Evolutionary conservation across 352 stramenopile genomes (phyloP).

Genomic region (Vaucheria bursata): DNA sequence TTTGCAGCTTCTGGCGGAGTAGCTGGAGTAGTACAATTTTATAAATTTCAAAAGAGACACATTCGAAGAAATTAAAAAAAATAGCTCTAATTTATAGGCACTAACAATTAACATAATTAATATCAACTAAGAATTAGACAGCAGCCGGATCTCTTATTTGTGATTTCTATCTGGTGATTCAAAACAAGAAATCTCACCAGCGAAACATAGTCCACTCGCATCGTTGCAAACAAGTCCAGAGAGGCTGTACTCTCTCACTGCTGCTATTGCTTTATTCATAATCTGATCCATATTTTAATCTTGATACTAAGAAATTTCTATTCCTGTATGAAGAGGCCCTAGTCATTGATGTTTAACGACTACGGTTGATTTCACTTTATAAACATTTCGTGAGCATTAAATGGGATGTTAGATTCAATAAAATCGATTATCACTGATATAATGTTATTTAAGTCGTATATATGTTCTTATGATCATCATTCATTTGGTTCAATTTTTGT

Average conservation of each 20-base stretch:
- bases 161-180: no score
- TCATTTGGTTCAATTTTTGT: no score
- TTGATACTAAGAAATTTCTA: no score
- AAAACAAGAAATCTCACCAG: not conserved
- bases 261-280: not conserved
- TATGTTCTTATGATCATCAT: no score
- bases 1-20: constrained; percentile 1
- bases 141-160: no score
- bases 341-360: no score
- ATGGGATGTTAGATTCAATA: no score
- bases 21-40: not conserved
- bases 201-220: constrained; percentile 5
- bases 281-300: constrained; percentile 2
- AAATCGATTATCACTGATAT: no score
- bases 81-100: not conserved
- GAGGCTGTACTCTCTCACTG: not conserved
- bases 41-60: not conserved
- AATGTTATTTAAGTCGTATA: no score
- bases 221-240: constrained; percentile 15
- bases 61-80: not conserved
- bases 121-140: not conserved
- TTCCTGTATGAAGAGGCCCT: no score
- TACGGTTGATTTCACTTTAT: no score
- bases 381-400: no score
- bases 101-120: not conserved